A percentile compares a stretch with the other conserved stretches of the same genome.
Evolutionary conservation across 176 grass and related monocot species (phyloP).

Genomic region (Aechmea fasciata): DNA sequence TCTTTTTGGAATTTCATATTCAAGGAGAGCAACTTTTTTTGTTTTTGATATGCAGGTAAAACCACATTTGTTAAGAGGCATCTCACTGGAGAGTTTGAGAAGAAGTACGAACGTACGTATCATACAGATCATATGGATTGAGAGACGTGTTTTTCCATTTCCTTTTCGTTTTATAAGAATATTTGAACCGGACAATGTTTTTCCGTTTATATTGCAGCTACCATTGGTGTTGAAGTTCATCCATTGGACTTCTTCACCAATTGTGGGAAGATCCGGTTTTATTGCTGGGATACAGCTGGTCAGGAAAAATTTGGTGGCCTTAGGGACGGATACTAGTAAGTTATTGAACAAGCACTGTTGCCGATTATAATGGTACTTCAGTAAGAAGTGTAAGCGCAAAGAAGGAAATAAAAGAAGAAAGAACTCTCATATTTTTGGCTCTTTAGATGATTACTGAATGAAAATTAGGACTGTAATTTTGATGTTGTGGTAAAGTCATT

Average conservation of each 20-base stretch:
- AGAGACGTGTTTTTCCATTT: no score
- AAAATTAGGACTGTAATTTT: no score
- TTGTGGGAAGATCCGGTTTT: conserved; percentile 80
- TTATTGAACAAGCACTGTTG: not conserved
- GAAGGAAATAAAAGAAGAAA: no score
- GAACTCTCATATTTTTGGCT: no score
- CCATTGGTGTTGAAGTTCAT: conserved; percentile 86
- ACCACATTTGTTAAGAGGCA: conserved; percentile 41
- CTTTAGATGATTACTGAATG: no score
- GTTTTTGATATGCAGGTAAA: conserved; percentile 41
- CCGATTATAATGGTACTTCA: not conserved
- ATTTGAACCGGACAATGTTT: not conserved
- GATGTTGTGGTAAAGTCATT: no score
- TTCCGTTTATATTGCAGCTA: conserved; percentile 35
- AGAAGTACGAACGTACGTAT: conserved; percentile 68
- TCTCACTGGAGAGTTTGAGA: conserved; percentile 56
- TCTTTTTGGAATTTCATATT: no score
- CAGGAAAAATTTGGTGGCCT: conserved; percentile 87
- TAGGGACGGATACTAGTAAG: conserved; percentile 95
- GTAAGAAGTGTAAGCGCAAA: not conserved
- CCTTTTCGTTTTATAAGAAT: not conserved
- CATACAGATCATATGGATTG: not conserved
- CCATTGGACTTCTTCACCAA: conserved; percentile 82
- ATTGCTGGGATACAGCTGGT: conserved; percentile 85
- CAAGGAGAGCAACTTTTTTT: not conserved